phyloP scores from a whole-genome alignment of 2,329 filamentous ascomycete genomes.

The Trichoderma arundinaceum region DNA sequence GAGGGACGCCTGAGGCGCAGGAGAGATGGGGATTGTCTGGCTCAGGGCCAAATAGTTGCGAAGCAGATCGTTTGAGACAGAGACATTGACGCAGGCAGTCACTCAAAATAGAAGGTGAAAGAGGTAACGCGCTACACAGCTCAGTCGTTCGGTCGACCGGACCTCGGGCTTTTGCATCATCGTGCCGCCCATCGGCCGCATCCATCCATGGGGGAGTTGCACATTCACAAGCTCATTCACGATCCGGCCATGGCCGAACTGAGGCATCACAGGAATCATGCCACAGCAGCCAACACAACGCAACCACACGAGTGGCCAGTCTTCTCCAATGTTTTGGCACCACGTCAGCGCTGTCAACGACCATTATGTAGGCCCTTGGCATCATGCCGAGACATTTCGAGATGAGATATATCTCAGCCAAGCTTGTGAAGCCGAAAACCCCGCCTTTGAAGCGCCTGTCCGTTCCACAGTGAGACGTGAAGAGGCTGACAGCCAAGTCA shows the following conservation, averaged over 20 bases:
- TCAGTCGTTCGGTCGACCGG: background rate
- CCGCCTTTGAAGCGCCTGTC: background rate
- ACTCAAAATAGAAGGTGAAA: background rate
- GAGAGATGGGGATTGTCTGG: background rate
- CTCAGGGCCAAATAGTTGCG: background rate
- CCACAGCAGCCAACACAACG: background rate
- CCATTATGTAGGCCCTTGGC: background rate
- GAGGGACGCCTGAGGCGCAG: background rate
- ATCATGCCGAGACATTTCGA: slow-evolving; percentile 2
- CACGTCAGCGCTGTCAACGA: background rate
- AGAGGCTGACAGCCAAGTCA: background rate
- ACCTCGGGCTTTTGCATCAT: background rate
- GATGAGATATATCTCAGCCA: slow-evolving; percentile 13
- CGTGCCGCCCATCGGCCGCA: background rate
- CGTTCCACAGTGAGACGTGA: background rate
- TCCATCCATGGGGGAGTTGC: background rate
- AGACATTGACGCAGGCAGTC: slow-evolving; percentile 4
- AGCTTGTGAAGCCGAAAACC: background rate
- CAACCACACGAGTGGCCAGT: background rate
- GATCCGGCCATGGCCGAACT: background rate
- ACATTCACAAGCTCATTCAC: background rate
- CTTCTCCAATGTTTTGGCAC: background rate
- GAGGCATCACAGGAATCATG: background rate
- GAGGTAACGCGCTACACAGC: background rate
- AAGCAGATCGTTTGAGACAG: slow-evolving; percentile 5